phyloP scores from a whole-genome alignment of 2,329 filamentous ascomycete species.

The Colletotrichum gloeosporioides region DNA sequence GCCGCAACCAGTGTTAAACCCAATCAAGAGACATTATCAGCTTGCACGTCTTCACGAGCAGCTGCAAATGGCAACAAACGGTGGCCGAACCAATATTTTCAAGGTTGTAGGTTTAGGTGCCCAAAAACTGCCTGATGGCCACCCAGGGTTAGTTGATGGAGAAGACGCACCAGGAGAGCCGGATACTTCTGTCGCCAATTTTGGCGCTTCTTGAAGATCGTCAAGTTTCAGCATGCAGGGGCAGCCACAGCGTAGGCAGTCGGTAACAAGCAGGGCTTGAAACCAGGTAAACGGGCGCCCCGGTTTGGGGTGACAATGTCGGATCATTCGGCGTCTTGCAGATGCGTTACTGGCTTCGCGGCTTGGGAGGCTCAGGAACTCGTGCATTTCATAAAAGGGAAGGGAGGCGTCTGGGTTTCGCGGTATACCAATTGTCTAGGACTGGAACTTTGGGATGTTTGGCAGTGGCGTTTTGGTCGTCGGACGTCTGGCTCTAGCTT shows the following conservation, averaged over 20 bases:
- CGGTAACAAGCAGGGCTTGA: constrained; percentile 54
- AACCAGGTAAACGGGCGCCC: not conserved
- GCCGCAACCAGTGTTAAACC: constrained; percentile 65
- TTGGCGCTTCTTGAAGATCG: constrained; percentile 42
- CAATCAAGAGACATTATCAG: constrained; percentile 69
- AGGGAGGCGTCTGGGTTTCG: not conserved
- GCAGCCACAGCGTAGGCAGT: constrained; percentile 47
- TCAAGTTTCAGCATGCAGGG: constrained; percentile 51
- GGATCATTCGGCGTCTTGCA: not conserved
- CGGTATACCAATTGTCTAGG: constrained; percentile 5
- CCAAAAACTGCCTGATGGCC: constrained; percentile 57
- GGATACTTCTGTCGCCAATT: constrained; percentile 48
- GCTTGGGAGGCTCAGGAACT: not conserved
- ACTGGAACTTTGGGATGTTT: not conserved
- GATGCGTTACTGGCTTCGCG: not conserved
- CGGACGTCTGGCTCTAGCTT: not conserved
- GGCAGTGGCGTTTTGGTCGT: constrained; percentile 3
- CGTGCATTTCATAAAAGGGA: not conserved
- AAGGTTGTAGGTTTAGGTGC: constrained; percentile 62
- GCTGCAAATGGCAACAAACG: constrained; percentile 69
- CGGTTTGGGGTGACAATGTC: not conserved
- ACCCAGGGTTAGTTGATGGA: constrained; percentile 49
- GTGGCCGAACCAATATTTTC: constrained; percentile 70
- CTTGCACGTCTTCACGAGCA: constrained; percentile 69
- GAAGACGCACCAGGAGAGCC: constrained; percentile 66